Base-by-base conservation (phyloP, 2,329 filamentous ascomycete species). In the Beauveria medogensis region DNA sequence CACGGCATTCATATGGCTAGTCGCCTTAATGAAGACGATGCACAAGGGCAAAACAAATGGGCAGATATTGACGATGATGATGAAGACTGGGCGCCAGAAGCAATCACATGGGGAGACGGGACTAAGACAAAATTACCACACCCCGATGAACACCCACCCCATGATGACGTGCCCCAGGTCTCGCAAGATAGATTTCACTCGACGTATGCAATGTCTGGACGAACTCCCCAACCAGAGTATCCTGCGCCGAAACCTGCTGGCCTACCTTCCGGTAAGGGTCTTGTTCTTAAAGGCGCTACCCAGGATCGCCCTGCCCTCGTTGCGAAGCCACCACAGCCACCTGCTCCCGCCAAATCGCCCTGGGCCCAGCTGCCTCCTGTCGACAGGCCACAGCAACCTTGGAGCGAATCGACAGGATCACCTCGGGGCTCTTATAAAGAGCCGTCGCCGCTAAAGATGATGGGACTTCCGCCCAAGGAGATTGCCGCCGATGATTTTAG, bases 401-500 rank as follows among this genome's bases (percentile, higher is more conserved):
- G 82, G 7, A 79, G 87, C 63, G 89, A 91, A 57, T 68, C 78
- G 44, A 75, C 79, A 10, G 65, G 69, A 18, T 67, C 70, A 56
- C 69, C 76, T 66, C 81, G 84, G 30, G 79, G 79, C 64, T 74
- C 80, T 61, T 74, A 77, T 24, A 81, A 78, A 68, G 86, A 91
- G 65, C 72, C 78, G 12, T 79, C 82, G 59, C 76, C 78, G 6
- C 78, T 80, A 62, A 86, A 87, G 63, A 77, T 77, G 58, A 77
- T 78, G 65, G 77, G 78, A 20, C 79, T 79, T 55, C 80, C 79
- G 20, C 78, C 69, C 0, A 91, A 91, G 69, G 92, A 97, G 71
- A 96, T 97, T 64, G 91, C 92, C 6, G 90, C 92, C 0, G 94
- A 97, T 72, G 93, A 96, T 66, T 97, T 97, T 69, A 95, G 88